A percentile compares a stretch with the other conserved stretches of the same genome.
These are phyloP conservation scores for Carex myosuroides DNA, from an alignment of 176 grass and related monocot genomes.

Conservation along the genomic window DNA sequence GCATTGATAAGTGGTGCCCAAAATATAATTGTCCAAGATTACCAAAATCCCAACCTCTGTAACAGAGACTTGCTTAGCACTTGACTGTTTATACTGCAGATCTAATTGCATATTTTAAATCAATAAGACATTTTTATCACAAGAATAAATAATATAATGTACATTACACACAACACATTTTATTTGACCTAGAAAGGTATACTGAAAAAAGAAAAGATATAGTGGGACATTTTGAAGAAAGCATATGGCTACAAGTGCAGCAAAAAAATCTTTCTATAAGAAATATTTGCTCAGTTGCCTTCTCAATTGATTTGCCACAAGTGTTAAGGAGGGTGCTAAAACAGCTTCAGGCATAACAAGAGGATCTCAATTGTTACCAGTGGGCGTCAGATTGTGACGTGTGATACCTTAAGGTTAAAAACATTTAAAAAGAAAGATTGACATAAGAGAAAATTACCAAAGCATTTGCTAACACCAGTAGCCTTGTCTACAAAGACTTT, in stretches of 20 bases:
- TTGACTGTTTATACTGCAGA: neutral
- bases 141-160: neutral
- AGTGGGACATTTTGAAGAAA: neutral
- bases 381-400: neutral
- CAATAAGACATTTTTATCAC: neutral
- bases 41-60: neutral
- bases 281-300: neutral
- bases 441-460: slow-evolving; percentile 43
- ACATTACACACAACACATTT: neutral
- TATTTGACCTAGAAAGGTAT: neutral
- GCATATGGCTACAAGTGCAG: neutral
- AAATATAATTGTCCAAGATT: neutral
- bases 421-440: neutral
- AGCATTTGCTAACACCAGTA: slow-evolving; percentile 94
- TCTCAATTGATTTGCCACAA: neutral
- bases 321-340: neutral
- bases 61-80: neutral
- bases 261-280: neutral
- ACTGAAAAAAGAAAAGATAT: neutral
- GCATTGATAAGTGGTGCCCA: neutral
- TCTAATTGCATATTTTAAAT: neutral
- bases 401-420: neutral
- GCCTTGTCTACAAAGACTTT: slow-evolving; percentile 99
- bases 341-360: neutral
- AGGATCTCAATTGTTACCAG: neutral